These are phyloP conservation scores for Encephalitozoon intestinalis DNA, from an alignment of 371 early-diverging fungal genomes.

Conservation along the genomic window DNA sequence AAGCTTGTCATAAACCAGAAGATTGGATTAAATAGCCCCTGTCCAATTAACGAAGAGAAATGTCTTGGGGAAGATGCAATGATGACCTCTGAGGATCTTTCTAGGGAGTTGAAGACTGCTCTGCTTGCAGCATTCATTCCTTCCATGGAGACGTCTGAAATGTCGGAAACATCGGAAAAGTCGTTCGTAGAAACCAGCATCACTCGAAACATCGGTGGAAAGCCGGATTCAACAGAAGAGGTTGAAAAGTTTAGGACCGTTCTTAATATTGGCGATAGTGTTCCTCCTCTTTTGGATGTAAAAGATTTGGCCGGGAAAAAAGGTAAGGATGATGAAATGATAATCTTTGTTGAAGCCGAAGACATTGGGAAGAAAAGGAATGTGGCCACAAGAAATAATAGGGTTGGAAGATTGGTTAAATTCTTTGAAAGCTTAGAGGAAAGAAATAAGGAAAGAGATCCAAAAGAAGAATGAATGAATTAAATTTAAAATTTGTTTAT, in stretches of 20 bases:
- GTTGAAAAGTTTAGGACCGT: not conserved
- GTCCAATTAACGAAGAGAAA: not conserved
- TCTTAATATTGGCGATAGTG: not conserved
- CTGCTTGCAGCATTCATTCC: constrained; percentile 6
- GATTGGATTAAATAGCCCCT: not conserved
- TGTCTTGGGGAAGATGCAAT: not conserved
- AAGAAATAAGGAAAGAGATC: not conserved
- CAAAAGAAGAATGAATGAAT: too few species aligned
- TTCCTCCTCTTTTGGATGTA: not conserved
- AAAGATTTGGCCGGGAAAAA: not conserved
- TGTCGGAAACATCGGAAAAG: not conserved
- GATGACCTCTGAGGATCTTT: not conserved
- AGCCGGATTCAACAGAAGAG: not conserved
- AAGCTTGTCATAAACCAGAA: not conserved
- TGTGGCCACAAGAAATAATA: constrained; percentile 13
- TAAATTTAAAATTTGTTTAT: not conserved
- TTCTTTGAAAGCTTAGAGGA: constrained; percentile 20
- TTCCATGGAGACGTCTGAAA: not conserved
- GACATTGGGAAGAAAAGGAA: not conserved
- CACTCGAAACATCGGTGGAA: not conserved
- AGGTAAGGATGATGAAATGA: constrained; percentile 8
- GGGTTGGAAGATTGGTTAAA: constrained; percentile 24
- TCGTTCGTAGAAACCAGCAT: constrained; percentile 3
- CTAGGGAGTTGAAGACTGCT: not conserved
- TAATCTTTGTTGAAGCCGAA: not conserved